Base-by-base conservation (phyloP, 2,329 filamentous ascomycete species). In the Exophiala sp. region DNA sequence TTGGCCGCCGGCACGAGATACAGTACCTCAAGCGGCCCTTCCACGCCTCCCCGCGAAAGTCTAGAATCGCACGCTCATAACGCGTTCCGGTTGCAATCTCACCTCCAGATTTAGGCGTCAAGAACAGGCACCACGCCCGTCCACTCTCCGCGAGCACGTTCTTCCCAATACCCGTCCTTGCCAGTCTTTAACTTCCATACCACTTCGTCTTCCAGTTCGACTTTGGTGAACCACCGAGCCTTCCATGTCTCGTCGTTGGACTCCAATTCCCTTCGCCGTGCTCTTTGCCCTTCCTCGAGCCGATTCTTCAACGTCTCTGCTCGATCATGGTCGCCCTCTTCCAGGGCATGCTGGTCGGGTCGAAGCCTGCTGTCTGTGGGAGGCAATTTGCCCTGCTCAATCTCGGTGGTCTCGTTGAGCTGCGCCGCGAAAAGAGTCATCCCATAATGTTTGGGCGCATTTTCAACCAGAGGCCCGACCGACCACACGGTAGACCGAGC, bases 131-230 rank as follows among this genome's bases (percentile, higher is more conserved):
- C 70, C 38, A 84, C 75, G 5, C 75, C 77, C 7, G 71, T 71
- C 89, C 89, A 96, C 52, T 76, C 76, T 1, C 85, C 85, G 60
- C 75, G 81, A 2, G 77, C 79, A 57, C 92, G 81, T 72, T 89
- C 86, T 67, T 96, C 91, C 94, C 94, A 99, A 72, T 99, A 99
- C 7, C 89, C 86, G 14, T 95, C 90, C 71, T 87, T 91, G 16
- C 91, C 85, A 2, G 77, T 77, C 74, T 86, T 94, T 59, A 96
- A 71, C 65, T 84, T 81, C 88, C 88, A 89, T 9, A 87, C 77
- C 66, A 88, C 84, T 41, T 77, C 76, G 44, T 72, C 71, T 29
- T 68, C 62, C 38, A 57, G 44, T n/a, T 75, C 75, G 7, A 88
- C 84, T 71, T 81, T 86, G 48, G 84, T 81, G 68, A 99, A 99